These are phyloP conservation scores for Leccinum boreale DNA, from an alignment of 768 basidiomycete genomes.

Conservation along the genomic window DNA sequence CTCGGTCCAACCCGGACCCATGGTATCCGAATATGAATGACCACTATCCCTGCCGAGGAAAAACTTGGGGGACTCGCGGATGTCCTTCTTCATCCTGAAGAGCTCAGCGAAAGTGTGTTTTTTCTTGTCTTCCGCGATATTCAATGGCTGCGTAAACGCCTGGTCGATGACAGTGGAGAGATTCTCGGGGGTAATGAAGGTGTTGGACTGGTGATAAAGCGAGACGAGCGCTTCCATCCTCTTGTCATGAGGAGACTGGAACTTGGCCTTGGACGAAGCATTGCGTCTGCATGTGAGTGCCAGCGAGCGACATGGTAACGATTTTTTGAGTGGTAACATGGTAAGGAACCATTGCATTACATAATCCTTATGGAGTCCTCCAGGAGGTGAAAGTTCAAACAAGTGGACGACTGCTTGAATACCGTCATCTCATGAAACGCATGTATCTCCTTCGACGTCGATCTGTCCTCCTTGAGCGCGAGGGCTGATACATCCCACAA, in stretches of 20 bases:
- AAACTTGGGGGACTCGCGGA: conserved; percentile 20
- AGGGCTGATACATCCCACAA: neutral
- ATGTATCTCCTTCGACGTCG: neutral
- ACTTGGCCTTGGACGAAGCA: conserved; percentile 19
- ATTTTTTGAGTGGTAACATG: conserved; percentile 16
- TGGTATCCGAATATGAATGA: conserved; percentile 13
- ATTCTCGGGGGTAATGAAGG: conserved; percentile 69
- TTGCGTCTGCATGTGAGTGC: conserved; percentile 11
- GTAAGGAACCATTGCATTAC: conserved; percentile 7
- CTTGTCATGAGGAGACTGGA: conserved; percentile 19
- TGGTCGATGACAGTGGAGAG: conserved; percentile 62
- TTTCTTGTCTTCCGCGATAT: conserved; percentile 17
- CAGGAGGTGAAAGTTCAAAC: neutral
- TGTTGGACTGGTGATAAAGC: conserved; percentile 73
- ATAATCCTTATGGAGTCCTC: conserved; percentile 6
- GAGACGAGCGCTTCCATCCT: conserved; percentile 70
- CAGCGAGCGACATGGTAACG: conserved; percentile 6
- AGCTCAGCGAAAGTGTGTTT: conserved; percentile 17
- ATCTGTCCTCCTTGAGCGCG: neutral
- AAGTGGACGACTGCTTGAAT: neutral
- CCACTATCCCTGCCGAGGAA: conserved; percentile 28
- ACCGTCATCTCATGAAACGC: neutral
- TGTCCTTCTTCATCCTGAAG: conserved; percentile 7
- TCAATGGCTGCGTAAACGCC: conserved; percentile 43
- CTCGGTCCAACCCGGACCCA: conserved; percentile 32